Percentiles rank a stretch among this genome's conserved stretches.
Conservation (phyloP, 1,139 yeast species). For the Protomyces pachydermus region DNA sequence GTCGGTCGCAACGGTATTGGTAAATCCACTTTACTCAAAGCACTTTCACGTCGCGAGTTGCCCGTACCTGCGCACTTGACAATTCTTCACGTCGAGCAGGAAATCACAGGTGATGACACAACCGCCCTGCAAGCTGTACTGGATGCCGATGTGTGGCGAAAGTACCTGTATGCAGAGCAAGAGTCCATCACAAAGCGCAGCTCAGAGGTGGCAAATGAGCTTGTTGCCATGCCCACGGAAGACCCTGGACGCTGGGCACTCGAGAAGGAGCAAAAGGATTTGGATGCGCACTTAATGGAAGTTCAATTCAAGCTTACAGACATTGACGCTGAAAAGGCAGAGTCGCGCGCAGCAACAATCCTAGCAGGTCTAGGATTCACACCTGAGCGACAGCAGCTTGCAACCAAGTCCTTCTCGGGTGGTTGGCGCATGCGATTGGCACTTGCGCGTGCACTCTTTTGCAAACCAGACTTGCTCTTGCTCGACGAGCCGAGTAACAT, state of each 20-base stretch:
- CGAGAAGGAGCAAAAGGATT: constrained; percentile 84
- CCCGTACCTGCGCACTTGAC: constrained; percentile 92
- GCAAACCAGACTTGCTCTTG: constrained; percentile 87
- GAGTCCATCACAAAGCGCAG: constrained; percentile 66
- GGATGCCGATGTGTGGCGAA: constrained; percentile 99
- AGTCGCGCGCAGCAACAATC: constrained; percentile 94
- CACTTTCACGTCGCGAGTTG: constrained; percentile 87
- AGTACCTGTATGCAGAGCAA: constrained; percentile 75
- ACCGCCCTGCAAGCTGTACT: constrained; percentile 85
- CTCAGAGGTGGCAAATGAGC: constrained; percentile 66
- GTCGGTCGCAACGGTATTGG: constrained; percentile 99
- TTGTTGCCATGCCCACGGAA: constrained; percentile 52
- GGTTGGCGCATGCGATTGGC: constrained; percentile 99
- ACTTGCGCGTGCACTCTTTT: constrained; percentile 94
- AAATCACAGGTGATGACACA: constrained; percentile 86
- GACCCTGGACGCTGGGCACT: constrained; percentile 72
- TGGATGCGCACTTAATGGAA: constrained; percentile 70
- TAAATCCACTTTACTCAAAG: constrained; percentile 87
- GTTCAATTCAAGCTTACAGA: constrained; percentile 76
- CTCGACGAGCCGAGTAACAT: constrained; percentile 98
- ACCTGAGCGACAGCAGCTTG: constrained; percentile 69
- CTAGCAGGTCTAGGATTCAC: constrained; percentile 90
- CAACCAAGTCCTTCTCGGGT: constrained; percentile 93
- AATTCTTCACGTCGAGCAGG: constrained; percentile 95
- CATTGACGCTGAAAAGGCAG: constrained; percentile 97